These are phyloP conservation scores for Seiridium unicorne DNA, from an alignment of 2,329 filamentous ascomycete species.

Conservation along the genomic window DNA sequence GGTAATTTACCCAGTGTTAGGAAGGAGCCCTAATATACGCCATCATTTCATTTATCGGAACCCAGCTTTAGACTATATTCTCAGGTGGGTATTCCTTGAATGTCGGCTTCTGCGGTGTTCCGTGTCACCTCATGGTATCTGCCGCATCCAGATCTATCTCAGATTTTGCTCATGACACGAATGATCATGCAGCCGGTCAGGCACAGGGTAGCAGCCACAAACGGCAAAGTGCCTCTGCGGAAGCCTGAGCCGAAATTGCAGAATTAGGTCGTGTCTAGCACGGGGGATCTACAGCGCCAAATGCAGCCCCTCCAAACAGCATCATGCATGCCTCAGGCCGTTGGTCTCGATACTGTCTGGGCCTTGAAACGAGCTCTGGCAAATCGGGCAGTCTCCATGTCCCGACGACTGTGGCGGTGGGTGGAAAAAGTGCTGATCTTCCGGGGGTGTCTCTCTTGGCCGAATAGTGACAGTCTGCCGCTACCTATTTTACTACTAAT, in stretches of 20 bases:
- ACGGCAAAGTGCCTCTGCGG: neutral
- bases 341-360: neutral
- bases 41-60: no score
- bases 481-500: neutral
- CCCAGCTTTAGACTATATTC: no score
- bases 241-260: conserved; percentile 3
- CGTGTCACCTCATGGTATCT: no score
- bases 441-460: no score
- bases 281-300: conserved; percentile 5
- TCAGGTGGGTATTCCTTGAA: no score
- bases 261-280: neutral
- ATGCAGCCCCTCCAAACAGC: neutral
- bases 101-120: no score
- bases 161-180: no score
- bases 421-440: no score
- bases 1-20: neutral
- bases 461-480: no score
- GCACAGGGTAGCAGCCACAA: neutral
- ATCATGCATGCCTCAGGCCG: neutral
- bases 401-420: no score
- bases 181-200: neutral
- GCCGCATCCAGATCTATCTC: no score
- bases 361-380: neutral
- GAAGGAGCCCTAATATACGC: neutral
- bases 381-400: neutral